Percentiles rank a stretch among this genome's conserved stretches.
phyloP scores from a whole-genome alignment of 495 filamentous ascomycete genomes.

The Talaromyces ruber region DNA sequence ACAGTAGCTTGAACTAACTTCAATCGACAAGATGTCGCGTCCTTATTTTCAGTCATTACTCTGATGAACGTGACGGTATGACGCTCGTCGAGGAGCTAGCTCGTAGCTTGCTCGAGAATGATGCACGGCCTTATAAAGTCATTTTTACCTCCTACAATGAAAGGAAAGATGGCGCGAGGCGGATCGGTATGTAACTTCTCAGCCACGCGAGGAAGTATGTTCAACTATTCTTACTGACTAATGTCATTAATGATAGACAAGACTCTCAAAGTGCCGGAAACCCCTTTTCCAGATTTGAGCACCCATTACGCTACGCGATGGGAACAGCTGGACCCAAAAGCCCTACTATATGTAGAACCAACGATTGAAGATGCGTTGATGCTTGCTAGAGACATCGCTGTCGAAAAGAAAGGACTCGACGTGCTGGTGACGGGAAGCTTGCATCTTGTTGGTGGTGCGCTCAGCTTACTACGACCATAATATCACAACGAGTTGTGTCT shows the following conservation, averaged over 20 bases:
- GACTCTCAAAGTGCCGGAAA: conserved; percentile 13
- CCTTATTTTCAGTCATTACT: conserved; percentile 34
- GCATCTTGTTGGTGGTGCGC: conserved; percentile 51
- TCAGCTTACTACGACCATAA: conserved; percentile 24
- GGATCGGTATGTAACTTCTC: conserved; percentile 11
- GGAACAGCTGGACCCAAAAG: conserved; percentile 16
- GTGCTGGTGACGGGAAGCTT: conserved; percentile 55
- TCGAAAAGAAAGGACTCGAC: conserved; percentile 20
- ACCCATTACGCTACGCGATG: conserved; percentile 17
- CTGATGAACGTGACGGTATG: conserved; percentile 26
- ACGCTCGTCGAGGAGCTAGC: conserved; percentile 21
- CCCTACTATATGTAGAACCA: conserved; percentile 13
- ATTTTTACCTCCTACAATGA: conserved; percentile 27
- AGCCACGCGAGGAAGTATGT: neutral
- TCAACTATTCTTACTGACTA: neutral
- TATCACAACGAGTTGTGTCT: neutral
- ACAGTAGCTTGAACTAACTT: neutral
- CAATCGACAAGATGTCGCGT: conserved; percentile 9
- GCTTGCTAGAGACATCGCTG: conserved; percentile 16
- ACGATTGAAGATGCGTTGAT: conserved; percentile 26
- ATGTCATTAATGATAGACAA: conserved; percentile 15
- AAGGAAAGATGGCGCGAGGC: conserved; percentile 15
- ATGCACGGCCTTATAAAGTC: conserved; percentile 17
- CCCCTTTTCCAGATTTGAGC: conserved; percentile 17
- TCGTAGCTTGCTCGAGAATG: conserved; percentile 14